These are phyloP conservation scores for Kwoniella dejecticola DNA, from an alignment of 768 basidiomycete species.

Conservation along the genomic window DNA sequence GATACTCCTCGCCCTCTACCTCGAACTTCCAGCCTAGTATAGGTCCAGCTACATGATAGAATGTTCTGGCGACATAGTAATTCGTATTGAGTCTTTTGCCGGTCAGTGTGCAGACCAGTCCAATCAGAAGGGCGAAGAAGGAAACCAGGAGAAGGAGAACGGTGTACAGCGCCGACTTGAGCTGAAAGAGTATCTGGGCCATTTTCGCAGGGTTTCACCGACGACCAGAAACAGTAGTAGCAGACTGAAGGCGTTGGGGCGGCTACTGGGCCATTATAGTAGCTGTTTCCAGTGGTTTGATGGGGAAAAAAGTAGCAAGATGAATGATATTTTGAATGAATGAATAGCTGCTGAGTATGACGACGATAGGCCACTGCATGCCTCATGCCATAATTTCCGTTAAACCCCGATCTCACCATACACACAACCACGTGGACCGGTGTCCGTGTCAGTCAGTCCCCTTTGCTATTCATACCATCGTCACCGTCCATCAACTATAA, in stretches of 20 bases:
- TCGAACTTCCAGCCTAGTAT: conserved; percentile 69
- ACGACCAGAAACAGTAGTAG: background rate
- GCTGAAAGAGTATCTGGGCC: conserved; percentile 61
- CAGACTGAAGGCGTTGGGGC: background rate
- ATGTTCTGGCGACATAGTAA: conserved; percentile 76
- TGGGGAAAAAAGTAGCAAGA: background rate
- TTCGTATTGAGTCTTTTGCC: conserved; percentile 66
- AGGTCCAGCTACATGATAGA: conserved; percentile 69
- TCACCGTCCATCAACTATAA: conserved; percentile 2
- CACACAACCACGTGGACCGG: background rate
- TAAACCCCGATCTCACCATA: background rate
- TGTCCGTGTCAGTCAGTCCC: conserved; percentile 2
- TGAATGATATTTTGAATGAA: background rate
- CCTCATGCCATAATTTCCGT: background rate
- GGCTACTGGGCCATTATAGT: conserved; percentile 9
- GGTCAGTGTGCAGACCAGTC: conserved; percentile 67
- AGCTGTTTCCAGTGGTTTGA: background rate
- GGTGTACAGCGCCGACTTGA: conserved; percentile 69
- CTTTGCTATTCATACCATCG: conserved; percentile 1
- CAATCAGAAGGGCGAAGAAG: conserved; percentile 68
- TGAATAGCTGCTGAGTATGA: background rate
- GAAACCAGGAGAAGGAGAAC: conserved; percentile 70
- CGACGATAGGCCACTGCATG: too few species aligned
- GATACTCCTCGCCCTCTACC: conserved; percentile 84
- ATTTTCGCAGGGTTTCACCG: conserved; percentile 14